Evolutionary conservation across 2,329 filamentous ascomycete species (phyloP).

Genomic region (Stenocarpella maydis): DNA sequence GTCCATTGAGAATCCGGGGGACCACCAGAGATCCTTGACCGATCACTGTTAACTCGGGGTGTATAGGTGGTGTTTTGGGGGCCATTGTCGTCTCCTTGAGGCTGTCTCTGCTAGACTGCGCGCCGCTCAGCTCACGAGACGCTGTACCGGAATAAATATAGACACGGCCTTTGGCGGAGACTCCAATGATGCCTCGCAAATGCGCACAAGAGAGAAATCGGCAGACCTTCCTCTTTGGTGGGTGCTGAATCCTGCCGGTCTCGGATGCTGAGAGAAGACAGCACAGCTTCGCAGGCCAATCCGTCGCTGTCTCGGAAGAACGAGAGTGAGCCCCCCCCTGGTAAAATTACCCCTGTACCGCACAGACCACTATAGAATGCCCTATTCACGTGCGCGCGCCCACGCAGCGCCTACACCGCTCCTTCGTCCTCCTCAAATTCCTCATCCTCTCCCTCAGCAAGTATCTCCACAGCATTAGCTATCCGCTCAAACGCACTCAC

Average conservation of each 20-base stretch:
- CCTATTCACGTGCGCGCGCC: no score
- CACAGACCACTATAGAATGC: no score
- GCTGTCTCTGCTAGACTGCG: no score
- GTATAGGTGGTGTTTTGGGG: not conserved
- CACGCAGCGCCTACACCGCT: no score
- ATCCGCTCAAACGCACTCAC: no score
- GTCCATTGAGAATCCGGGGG: constrained; percentile 53
- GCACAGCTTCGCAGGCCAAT: no score
- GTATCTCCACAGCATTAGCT: no score
- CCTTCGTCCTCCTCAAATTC: no score
- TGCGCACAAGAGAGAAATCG: not conserved
- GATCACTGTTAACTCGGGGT: constrained; percentile 44
- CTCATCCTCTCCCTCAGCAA: no score
- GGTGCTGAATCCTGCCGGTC: not conserved
- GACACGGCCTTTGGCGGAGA: not conserved
- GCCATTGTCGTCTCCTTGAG: not conserved
- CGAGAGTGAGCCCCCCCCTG: no score
- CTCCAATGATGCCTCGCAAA: not conserved
- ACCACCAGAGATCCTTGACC: constrained; percentile 42
- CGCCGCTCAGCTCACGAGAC: not conserved
- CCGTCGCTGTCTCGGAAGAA: no score
- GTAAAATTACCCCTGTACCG: no score
- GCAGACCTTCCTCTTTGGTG: not conserved
- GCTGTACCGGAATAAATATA: not conserved
- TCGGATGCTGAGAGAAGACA: not conserved